phyloP scores from a whole-genome alignment of 345 rosid genomes.

The Linum tenue region DNA sequence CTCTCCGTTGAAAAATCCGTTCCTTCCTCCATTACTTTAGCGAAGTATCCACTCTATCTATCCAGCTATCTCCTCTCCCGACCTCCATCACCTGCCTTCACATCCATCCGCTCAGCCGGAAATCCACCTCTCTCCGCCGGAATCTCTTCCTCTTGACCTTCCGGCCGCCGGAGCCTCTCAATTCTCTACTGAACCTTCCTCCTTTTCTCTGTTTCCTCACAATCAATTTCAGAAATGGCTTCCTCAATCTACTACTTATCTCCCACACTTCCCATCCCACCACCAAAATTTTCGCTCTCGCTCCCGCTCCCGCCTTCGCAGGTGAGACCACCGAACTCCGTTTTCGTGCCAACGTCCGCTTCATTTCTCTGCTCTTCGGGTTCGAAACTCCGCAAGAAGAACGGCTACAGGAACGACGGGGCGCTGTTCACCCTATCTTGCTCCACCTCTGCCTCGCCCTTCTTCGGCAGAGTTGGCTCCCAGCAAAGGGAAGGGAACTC shows the following conservation, averaged over 20 bases:
- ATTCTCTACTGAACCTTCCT: neutral
- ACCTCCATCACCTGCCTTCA: neutral
- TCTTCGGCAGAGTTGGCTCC: constrained; percentile 63
- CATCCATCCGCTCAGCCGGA: neutral
- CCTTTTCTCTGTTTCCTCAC: neutral
- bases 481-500: constrained; percentile 70
- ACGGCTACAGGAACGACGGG: constrained; percentile 12
- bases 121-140: neutral
- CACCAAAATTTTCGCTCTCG: constrained; percentile 10
- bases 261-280: constrained; percentile 4
- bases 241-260: constrained; percentile 22
- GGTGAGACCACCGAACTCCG: constrained; percentile 3
- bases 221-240: neutral
- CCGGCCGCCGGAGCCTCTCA: neutral
- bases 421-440: constrained; percentile 36
- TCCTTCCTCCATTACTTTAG: neutral
- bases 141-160: neutral
- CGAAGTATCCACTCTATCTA: neutral
- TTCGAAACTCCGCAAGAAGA: constrained; percentile 12
- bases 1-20: neutral
- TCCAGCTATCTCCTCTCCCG: neutral
- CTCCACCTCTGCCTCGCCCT: constrained; percentile 66
- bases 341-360: constrained; percentile 7
- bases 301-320: neutral
- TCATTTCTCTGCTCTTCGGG: constrained; percentile 9